These are phyloP conservation scores for Paracorniculantispora psalliotae DNA, from an alignment of 2,329 filamentous ascomycete species.

Conservation along the genomic window DNA sequence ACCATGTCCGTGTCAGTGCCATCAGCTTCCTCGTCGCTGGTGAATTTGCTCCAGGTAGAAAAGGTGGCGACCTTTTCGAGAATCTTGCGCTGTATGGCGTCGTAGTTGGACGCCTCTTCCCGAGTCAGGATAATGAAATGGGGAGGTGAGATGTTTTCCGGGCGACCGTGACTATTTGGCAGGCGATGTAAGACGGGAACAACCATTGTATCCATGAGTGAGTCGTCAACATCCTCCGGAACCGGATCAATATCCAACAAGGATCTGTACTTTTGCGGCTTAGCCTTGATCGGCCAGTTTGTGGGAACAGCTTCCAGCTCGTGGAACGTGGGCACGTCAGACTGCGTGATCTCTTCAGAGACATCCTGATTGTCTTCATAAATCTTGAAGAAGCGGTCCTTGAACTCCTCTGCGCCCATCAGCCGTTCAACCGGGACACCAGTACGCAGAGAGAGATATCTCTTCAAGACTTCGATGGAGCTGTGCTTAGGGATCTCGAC, in stretches of 20 bases:
- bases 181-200: slow-evolving; percentile 66
- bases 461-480: slow-evolving; percentile 63
- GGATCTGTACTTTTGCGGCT: slow-evolving; percentile 43
- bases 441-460: slow-evolving; percentile 62
- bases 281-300: slow-evolving; percentile 60
- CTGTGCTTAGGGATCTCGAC: slow-evolving; percentile 78
- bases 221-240: slow-evolving; percentile 53
- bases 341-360: slow-evolving; percentile 64
- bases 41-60: slow-evolving; percentile 64
- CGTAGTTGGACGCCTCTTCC: slow-evolving; percentile 62
- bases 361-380: slow-evolving; percentile 66
- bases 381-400: slow-evolving; percentile 78
- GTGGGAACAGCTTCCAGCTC: slow-evolving; percentile 77
- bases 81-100: slow-evolving; percentile 74
- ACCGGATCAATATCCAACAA: slow-evolving; percentile 44
- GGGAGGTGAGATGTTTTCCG: slow-evolving; percentile 39
- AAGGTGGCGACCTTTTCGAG: slow-evolving; percentile 70
- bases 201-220: slow-evolving; percentile 60
- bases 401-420: slow-evolving; percentile 80
- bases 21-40: slow-evolving; percentile 43
- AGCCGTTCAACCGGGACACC: slow-evolving; percentile 61
- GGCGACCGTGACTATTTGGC: slow-evolving; percentile 26
- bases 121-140: slow-evolving; percentile 72
- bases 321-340: slow-evolving; percentile 63
- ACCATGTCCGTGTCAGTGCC: slow-evolving; percentile 64